phyloP scores from a whole-genome alignment of 805 yeast genomes.

The Yamadazyma nakazawae region DNA sequence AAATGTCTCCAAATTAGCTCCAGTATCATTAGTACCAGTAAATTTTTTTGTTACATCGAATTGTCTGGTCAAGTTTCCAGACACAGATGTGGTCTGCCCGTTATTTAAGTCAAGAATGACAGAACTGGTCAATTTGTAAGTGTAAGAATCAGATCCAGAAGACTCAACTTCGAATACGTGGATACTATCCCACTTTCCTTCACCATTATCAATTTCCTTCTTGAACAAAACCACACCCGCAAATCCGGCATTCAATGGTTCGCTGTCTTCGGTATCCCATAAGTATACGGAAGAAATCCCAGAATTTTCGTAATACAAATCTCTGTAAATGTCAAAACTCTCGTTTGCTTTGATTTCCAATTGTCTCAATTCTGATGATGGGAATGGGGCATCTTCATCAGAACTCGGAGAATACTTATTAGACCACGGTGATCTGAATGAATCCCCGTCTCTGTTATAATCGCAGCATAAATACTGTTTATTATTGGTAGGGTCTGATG shows the following conservation, averaged over 20 bases:
- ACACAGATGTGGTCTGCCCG: slow-evolving; percentile 40
- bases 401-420: slow-evolving; percentile 60
- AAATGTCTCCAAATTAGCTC: slow-evolving; percentile 45
- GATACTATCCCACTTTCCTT: slow-evolving; percentile 85
- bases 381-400: slow-evolving; percentile 69
- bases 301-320: slow-evolving; percentile 85
- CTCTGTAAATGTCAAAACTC: slow-evolving; percentile 89
- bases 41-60: slow-evolving; percentile 48
- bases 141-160: slow-evolving; percentile 32
- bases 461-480: slow-evolving; percentile 83
- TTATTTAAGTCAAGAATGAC: slow-evolving; percentile 68
- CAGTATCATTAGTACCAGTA: slow-evolving; percentile 28
- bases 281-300: slow-evolving; percentile 86
- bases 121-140: slow-evolving; percentile 80
- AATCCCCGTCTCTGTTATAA: slow-evolving; percentile 92
- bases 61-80: slow-evolving; percentile 88
- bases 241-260: slow-evolving; percentile 50
- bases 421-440: slow-evolving; percentile 88
- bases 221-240: slow-evolving; percentile 91
- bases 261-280: slow-evolving; percentile 74
- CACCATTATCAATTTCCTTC: slow-evolving; percentile 51
- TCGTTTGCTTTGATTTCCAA: slow-evolving; percentile 82
- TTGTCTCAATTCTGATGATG: slow-evolving; percentile 62
- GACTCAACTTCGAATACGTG: slow-evolving; percentile 81
- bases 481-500: slow-evolving; percentile 51